Percentiles rank a stretch among this genome's conserved stretches.
Conservation (phyloP, 768 basidiomycete species). For the Tricholomella constricta region DNA sequence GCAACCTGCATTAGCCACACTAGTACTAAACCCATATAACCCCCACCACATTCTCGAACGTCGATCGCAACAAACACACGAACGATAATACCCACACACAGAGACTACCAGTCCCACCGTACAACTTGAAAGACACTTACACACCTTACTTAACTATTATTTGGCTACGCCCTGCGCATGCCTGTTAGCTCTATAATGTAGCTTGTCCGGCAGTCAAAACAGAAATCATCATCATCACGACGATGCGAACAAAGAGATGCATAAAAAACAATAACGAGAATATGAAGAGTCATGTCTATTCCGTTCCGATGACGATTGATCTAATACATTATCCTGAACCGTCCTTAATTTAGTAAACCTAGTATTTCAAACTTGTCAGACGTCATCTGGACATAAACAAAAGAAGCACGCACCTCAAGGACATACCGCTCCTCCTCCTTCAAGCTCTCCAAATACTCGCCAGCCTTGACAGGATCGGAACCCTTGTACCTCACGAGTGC, state of each 20-base stretch:
- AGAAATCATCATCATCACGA: no score
- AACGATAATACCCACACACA: no score
- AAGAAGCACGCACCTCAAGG: slow-evolving; percentile 66
- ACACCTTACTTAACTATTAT: no score
- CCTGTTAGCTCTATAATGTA: no score
- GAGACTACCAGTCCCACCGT: no score
- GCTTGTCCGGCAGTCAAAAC: no score
- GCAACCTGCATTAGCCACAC: no score
- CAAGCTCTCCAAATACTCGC: slow-evolving; percentile 79
- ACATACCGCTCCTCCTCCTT: slow-evolving; percentile 99
- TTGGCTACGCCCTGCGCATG: no score
- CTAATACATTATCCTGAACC: neutral
- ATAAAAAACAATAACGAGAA: neutral
- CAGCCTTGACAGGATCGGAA: slow-evolving; percentile 64
- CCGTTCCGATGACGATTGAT: neutral
- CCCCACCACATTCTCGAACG: no score
- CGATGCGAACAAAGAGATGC: neutral
- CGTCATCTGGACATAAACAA: neutral
- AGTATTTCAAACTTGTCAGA: slow-evolving; percentile 2
- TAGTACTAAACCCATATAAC: no score
- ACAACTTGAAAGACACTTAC: no score
- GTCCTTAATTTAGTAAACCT: slow-evolving; percentile 35
- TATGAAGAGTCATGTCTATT: neutral
- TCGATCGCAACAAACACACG: no score
- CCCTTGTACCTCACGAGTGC: slow-evolving; percentile 76